Conservation (phyloP, 2,329 filamentous ascomycete genomes). For the Cytospora piceicola region DNA sequence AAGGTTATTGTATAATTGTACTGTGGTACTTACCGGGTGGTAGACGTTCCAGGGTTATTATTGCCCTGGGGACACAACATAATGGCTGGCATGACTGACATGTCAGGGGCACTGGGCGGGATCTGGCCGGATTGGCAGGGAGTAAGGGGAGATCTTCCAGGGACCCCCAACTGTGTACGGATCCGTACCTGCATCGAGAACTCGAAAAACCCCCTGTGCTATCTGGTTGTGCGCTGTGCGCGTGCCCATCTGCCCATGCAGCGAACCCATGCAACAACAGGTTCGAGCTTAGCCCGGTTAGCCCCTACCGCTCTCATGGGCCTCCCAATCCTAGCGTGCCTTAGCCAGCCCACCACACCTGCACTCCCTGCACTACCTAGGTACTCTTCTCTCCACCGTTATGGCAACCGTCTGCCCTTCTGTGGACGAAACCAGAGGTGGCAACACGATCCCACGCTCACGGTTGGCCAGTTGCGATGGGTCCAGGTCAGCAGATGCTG, state of each 20-base stretch:
- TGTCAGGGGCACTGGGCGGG: background rate
- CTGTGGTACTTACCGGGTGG: no score
- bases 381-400: no score
- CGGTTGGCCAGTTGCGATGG: background rate
- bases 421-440: background rate
- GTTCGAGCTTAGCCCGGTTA: background rate
- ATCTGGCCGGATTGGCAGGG: background rate
- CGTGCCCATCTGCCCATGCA: background rate
- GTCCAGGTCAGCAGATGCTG: background rate
- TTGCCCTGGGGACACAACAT: background rate
- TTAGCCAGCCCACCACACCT: background rate
- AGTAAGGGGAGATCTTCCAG: background rate
- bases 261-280: no score
- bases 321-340: background rate
- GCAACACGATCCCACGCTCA: background rate
- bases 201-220: background rate
- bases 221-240: no score
- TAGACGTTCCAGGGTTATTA: no score
- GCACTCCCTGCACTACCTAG: background rate
- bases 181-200: slow-evolving; percentile 2
- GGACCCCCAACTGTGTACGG: no score
- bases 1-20: no score
- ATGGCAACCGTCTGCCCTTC: no score
- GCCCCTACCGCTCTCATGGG: slow-evolving; percentile 3
- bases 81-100: background rate